Evolutionary conservation across 1,139 yeast genomes (phyloP), one percentile per base, ranked within the genome.

Genomic region (Saccharomyces hybrid): DNA sequence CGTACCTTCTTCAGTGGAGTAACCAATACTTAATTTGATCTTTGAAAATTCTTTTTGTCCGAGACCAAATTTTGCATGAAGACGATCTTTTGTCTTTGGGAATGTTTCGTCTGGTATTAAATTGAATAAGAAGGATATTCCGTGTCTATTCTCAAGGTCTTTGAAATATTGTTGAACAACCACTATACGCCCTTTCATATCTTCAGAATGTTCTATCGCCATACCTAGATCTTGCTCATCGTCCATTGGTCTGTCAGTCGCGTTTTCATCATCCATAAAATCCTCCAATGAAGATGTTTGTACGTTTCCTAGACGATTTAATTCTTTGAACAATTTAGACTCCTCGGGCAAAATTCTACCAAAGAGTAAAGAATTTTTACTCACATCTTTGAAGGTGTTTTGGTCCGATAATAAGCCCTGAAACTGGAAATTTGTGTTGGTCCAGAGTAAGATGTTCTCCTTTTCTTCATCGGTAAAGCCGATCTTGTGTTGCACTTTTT

Each of bases 61-160:
- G 56, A 88, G 72, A 0, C 96, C 96, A 60, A 89, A 69, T 44
- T 73, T 72, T 61, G 76, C 77, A 64, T 86, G 85, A 57, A 93
- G 73, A 58, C 99, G 79, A 28, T 73, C 77, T 63, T 84, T 84
- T 2, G 96, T 84, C n/a, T 80, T 83, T 2, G 69, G 53, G 53
- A 88, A 80, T 49, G 72, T 71, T 68, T 95, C 99, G 23, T 76
- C 77, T 3, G 86, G 84, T 53, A 78, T 74, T 7, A 88, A 71
- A 13, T 83, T 80, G 65, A 93, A 86, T 26, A 86, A 73, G 68
- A 93, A 93, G 5, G 99, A 96, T 38, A 86, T 76, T 14, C 98
- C 95, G 68, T 95, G 99, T 23, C 82, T 76, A 59, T 83, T 80
- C 49, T 76, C 77, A 23, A 85, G 77, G 51, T 83, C 88, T 62